phyloP scores from a whole-genome alignment of 352 stramenopile genomes.

The Pythium vanterpoolii region DNA sequence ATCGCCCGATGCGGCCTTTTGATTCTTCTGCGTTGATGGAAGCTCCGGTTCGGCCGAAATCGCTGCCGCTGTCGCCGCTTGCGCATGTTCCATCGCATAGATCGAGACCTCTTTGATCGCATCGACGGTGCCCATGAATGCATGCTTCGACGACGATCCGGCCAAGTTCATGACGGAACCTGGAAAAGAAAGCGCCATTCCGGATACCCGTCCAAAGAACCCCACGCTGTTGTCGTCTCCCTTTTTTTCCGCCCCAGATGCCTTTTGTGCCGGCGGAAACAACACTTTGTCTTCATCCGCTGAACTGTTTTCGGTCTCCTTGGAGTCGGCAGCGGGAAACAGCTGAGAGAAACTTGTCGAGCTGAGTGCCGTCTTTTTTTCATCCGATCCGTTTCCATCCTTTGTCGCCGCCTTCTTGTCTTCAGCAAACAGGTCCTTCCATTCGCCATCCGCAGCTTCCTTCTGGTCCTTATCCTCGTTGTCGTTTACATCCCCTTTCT shows the following conservation, averaged over 20 bases:
- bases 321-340: constrained; percentile 20
- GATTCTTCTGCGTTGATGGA: constrained; percentile 7
- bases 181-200: constrained; percentile 53
- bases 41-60: constrained; percentile 52
- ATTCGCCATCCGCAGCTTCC: constrained; percentile 24
- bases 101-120: constrained; percentile 77
- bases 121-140: constrained; percentile 62
- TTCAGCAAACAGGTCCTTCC: constrained; percentile 36
- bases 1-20: constrained; percentile 10
- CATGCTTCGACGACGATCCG: constrained; percentile 58
- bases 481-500: constrained; percentile 11
- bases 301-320: not conserved
- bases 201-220: constrained; percentile 66
- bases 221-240: constrained; percentile 27
- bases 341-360: not conserved
- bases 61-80: constrained; percentile 56
- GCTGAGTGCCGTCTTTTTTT: constrained; percentile 11
- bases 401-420: constrained; percentile 5
- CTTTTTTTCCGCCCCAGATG: constrained; percentile 12
- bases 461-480: constrained; percentile 6
- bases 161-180: constrained; percentile 62
- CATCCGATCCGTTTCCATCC: constrained; percentile 4
- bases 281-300: constrained; percentile 12
- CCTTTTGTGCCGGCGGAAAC: constrained; percentile 9
- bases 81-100: constrained; percentile 66